Percentiles rank a stretch among this genome's conserved stretches.
These are phyloP conservation scores for Fusarium sp. DNA, from an alignment of 2,329 filamentous ascomycete genomes.

Conservation along the genomic window DNA sequence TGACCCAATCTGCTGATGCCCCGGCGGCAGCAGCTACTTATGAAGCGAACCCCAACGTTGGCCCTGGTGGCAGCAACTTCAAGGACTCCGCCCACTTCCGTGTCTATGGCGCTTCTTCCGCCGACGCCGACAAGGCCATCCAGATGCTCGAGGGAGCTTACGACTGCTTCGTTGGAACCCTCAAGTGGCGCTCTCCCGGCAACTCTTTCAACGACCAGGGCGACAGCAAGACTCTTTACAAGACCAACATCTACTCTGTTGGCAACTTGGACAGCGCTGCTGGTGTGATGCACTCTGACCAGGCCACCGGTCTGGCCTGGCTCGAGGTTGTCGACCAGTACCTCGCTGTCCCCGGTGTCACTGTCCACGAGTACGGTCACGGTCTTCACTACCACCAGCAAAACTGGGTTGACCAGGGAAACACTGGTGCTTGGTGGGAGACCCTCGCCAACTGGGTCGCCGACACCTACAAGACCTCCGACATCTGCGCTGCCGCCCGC, in stretches of 20 bases:
- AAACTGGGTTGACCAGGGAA: conserved; percentile 61
- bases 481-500: conserved; percentile 60
- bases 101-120: conserved; percentile 52
- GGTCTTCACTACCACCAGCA: conserved; percentile 62
- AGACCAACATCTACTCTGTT: conserved; percentile 64
- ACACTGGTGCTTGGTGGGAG: conserved; percentile 67
- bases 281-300: conserved; percentile 61
- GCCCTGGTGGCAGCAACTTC: conserved; percentile 53
- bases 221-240: conserved; percentile 60
- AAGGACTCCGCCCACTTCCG: conserved; percentile 59
- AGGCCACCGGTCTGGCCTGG: conserved; percentile 57
- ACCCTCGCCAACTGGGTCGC: conserved; percentile 66
- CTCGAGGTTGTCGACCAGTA: conserved; percentile 61
- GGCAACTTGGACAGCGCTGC: conserved; percentile 56
- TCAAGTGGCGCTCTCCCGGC: conserved; percentile 59
- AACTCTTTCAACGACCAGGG: conserved; percentile 54
- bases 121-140: conserved; percentile 50
- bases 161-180: conserved; percentile 57
- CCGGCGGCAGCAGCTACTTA: conserved; percentile 44
- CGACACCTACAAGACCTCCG: conserved; percentile 63
- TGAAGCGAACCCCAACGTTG: conserved; percentile 52
- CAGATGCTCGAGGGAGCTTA: conserved; percentile 63
- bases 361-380: conserved; percentile 67
- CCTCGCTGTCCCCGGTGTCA: conserved; percentile 58
- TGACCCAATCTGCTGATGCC: conserved; percentile 4